Evolutionary conservation across 192 early-diverging fungal species (phyloP), one percentile per base, ranked within the genome.

Genomic region (Chytriomyces confervae): DNA sequence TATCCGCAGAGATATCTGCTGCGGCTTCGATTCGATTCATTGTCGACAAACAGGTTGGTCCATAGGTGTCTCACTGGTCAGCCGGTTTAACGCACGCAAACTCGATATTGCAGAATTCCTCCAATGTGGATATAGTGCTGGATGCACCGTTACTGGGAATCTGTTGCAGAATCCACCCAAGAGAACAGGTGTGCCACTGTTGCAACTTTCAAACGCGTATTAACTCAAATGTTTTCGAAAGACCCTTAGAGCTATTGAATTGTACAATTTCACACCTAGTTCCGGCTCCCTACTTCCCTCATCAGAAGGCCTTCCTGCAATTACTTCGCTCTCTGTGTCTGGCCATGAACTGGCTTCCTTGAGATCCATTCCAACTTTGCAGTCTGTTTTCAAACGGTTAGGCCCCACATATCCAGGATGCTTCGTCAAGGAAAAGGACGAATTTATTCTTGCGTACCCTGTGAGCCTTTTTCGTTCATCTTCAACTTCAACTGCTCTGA

Each of bases 351-450:
- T 74, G 29, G 57, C 24, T 2, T 62, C 72, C 11, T 6, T 27
- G 16, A 13, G 63, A 16, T 13, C 63, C 13, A 18, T 45, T 7
- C 72, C 72, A 23, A 46, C 72, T n/a, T 61, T 74, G 8, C 72
- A 49, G 16, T 10, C 57, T 9, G 50, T 74, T n/a, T 45, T 74
- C 60, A 74, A 74, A 63, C 72, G 72, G 9, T 43, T 74, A 9
- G 72, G 72, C 8, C 72, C 72, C 18, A 74, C 72, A 16, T 74
- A 74, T 43, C 72, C 72, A 10, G 72, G 72, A 18, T 24, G 24
- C 43, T 11, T 24, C n/a, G 16, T 16, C 51, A 10, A 8, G 7
- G 43, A 74, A 16, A 18, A 44, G 8, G 43, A 23, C 16, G 72
- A 74, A 13, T 74, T 62, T 48, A 44, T 61, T 5, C 72, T 74